Evolutionary conservation across 2,329 filamentous ascomycete genomes (phyloP).

Genomic region (Pestalotiopsis sp.): DNA sequence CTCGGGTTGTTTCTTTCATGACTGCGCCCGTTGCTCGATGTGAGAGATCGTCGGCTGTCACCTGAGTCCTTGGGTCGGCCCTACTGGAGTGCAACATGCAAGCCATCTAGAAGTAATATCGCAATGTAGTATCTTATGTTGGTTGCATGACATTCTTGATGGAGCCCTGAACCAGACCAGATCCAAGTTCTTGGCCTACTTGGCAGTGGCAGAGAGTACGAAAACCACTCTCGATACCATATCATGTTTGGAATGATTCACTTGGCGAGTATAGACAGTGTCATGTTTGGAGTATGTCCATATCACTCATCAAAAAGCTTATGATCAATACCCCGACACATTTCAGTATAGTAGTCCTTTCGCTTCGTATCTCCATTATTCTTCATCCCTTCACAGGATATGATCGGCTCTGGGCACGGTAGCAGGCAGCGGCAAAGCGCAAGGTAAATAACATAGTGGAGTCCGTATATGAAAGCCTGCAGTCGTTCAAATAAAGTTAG

Average conservation of each 20-base stretch:
- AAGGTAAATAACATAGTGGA: slow-evolving; percentile 19
- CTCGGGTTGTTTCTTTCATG: neutral
- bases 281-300: too few relatives aligned
- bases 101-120: slow-evolving; percentile 18
- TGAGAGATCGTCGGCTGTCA: neutral
- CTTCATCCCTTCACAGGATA: neutral
- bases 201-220: neutral
- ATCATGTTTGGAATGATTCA: neutral
- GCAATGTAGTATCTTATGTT: slow-evolving; percentile 22
- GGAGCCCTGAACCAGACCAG: slow-evolving; percentile 17
- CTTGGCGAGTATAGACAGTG: too few relatives aligned
- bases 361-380: neutral
- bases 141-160: slow-evolving; percentile 23
- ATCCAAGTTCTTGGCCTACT: slow-evolving; percentile 10
- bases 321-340: neutral
- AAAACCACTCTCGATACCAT: neutral
- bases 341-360: neutral
- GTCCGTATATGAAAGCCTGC: slow-evolving; percentile 13
- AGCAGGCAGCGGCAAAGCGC: neutral
- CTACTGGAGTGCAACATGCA: neutral
- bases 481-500: slow-evolving; percentile 25
- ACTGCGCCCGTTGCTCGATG: neutral
- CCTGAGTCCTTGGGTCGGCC: neutral
- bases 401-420: neutral
- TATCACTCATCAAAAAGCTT: neutral